phyloP scores from a whole-genome alignment of 139 green algal species.

The Ettlia oleoabundans region DNA sequence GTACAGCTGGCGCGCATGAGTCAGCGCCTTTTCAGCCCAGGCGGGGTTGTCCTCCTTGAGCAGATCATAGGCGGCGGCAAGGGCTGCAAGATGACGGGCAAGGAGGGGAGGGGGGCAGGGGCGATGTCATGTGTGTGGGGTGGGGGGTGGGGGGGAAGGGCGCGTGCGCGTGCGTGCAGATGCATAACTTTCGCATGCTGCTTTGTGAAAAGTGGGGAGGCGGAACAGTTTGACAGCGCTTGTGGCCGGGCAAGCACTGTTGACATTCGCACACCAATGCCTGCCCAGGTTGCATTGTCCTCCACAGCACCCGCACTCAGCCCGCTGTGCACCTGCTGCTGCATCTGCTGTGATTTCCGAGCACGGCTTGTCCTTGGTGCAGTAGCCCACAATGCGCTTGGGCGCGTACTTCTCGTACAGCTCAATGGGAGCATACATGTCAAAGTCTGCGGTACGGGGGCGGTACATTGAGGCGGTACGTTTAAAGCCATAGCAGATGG shows the following conservation, averaged over 20 bases:
- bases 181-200: too few relatives aligned
- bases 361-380: constrained; percentile 33
- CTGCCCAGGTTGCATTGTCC: not conserved
- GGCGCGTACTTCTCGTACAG: constrained; percentile 33
- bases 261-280: too few relatives aligned
- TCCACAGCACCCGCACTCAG: not conserved
- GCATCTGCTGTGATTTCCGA: constrained; percentile 30
- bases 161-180: not conserved
- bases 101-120: not conserved
- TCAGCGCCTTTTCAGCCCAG: constrained; percentile 12
- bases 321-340: not conserved
- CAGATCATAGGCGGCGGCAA: constrained; percentile 23
- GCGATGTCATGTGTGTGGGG: not conserved
- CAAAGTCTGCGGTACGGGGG: constrained; percentile 14
- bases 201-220: too few relatives aligned
- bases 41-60: constrained; percentile 13
- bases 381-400: constrained; percentile 27
- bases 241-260: too few relatives aligned
- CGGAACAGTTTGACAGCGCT: too few relatives aligned
- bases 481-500: not conserved
- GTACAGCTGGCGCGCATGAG: constrained; percentile 38
- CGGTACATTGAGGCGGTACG: not conserved
- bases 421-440: constrained; percentile 30
- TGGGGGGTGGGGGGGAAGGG: not conserved
- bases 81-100: not conserved